Percentiles rank a stretch among this genome's conserved stretches.
Evolutionary conservation across 1,284 basidiomycete genomes (phyloP).

Genomic region (Thelephora terrestris): DNA sequence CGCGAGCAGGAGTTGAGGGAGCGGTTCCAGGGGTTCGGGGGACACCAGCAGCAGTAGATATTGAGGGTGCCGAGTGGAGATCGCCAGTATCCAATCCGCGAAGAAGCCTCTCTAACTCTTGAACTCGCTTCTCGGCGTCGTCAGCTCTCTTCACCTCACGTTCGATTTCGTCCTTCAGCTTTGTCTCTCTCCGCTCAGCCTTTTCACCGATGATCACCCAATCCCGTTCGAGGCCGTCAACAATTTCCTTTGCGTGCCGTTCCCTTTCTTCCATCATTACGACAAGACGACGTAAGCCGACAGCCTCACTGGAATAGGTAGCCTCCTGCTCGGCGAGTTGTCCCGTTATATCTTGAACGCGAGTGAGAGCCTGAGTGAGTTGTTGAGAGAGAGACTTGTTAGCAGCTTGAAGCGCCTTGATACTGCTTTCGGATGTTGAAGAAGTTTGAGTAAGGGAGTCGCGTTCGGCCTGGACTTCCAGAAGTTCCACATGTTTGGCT

Average conservation of each 20-base stretch:
- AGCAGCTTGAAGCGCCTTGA: conserved; percentile 60
- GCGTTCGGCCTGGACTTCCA: conserved; percentile 62
- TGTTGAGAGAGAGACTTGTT: conserved; percentile 58
- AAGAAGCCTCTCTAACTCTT: conserved; percentile 53
- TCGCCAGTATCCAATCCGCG: conserved; percentile 60
- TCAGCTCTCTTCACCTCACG: conserved; percentile 50
- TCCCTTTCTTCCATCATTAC: conserved; percentile 78
- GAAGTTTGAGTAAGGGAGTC: conserved; percentile 60
- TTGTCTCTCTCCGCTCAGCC: conserved; percentile 55
- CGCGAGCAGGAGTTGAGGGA: conserved; percentile 34
- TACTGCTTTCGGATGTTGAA: conserved; percentile 48
- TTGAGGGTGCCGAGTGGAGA: conserved; percentile 41
- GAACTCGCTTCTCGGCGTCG: conserved; percentile 48
- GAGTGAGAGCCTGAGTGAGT: conserved; percentile 59
- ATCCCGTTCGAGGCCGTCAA: conserved; percentile 69
- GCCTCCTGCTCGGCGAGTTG: conserved; percentile 74
- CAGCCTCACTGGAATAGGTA: conserved; percentile 66
- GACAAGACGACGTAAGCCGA: conserved; percentile 60
- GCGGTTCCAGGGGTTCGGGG: conserved; percentile 28
- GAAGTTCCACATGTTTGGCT: conserved; percentile 61
- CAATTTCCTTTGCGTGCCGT: conserved; percentile 64
- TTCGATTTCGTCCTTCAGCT: conserved; percentile 56
- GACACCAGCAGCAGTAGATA: conserved; percentile 16
- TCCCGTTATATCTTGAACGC: conserved; percentile 60
- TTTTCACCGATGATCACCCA: conserved; percentile 65